Base-by-base conservation (phyloP, 345 rosid genomes). In the Anastatica hierochuntica region DNA sequence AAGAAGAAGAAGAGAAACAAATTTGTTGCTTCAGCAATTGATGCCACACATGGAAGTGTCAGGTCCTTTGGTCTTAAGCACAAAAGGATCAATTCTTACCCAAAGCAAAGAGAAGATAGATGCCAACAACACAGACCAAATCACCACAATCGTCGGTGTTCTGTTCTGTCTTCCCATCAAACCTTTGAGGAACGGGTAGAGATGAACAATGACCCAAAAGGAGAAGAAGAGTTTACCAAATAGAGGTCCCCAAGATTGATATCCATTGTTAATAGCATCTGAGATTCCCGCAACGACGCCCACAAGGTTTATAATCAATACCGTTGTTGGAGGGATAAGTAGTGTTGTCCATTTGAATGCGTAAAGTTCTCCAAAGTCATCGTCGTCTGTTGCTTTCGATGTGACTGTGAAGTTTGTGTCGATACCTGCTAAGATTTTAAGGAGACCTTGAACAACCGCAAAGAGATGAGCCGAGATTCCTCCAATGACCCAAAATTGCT, bases 121-220 rank as follows among this genome's bases (percentile, higher is more conserved):
- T 13, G 96, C 95, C 72, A 92, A 58, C 21, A 92, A 86, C 29
- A 92, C 70, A 6, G 95, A 92, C 98, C 98, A 92, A 41, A 92
- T 88, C 41, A 92, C 95, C 45, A 88, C 95, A 58, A 92, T 92
- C 29, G 97, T 92, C 2, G 95, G 98, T 15, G 97, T 88, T 64
- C 98, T 67, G 79, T 92, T 88, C 70, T 92, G 97, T 53, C 81
- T 72, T 38, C 95, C 98, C 98, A 88, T 92, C 26, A 92, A 75
- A 72, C 97, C 97, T 76, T 92, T 88, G 29, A 88, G 94, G 96
- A 92, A 92, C 8, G 95, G 95, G 66, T 92, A 92, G 69, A 92
- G 90, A 79, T 85, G 96, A 60, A 85, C 72, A 48, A 92, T 92
- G 69, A 85, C 97, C 95, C 98, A 81, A 70, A 88, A 88, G 50